Base-by-base conservation (phyloP, 2,329 filamentous ascomycete genomes). In the Acrocalymma vagum region DNA sequence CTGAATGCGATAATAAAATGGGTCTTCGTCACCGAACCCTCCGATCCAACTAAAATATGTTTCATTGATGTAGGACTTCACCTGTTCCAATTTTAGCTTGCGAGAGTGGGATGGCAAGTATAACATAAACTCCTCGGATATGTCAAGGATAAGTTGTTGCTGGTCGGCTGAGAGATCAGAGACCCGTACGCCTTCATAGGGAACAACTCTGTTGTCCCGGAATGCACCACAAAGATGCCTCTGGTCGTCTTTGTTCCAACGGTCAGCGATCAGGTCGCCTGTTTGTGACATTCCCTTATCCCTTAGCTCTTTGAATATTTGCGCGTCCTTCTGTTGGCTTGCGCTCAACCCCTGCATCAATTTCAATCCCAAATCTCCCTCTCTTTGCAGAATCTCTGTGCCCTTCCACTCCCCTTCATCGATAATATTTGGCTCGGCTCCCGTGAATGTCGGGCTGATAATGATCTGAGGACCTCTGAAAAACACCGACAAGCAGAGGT, bases 41-140 rank as follows among this genome's bases (percentile, higher is more conserved):
- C 88, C 88, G 38, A 92, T 91, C 87, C 88, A 93, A 62, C 80
- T 82, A 62, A 90, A 92, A 59, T 88, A 88, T 5, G 87, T 92
- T 73, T 91, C 86, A n/a, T 71, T 57, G 40, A 86, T 82, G 63
- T 81, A 78, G 3, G 65, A 59, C 34, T 76, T 73, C 30, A 85
- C 75, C 25, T 84, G 75, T 1, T 73, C 67, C 1, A 90, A 63
- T 11, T 82, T 79, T 4, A 80, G 61, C 32, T 75, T 58, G 2
- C 85, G 76, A 0, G 86, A 78, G 9, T 61, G 58, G 0, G 68
- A 56, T 0, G 88, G 88, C 0, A 90, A 78, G 48, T 89, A 92
- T 0, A 88, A 69, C 2, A 88, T 72, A 54, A 87, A 91, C 45
- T 88, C 78, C 17, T 78, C 66, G 20, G 86, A 69, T 31, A 91